Percentiles rank a stretch among this genome's conserved stretches.
Conservation (phyloP, 2,329 filamentous ascomycete species). For the Drechslerella stenobrocha region DNA sequence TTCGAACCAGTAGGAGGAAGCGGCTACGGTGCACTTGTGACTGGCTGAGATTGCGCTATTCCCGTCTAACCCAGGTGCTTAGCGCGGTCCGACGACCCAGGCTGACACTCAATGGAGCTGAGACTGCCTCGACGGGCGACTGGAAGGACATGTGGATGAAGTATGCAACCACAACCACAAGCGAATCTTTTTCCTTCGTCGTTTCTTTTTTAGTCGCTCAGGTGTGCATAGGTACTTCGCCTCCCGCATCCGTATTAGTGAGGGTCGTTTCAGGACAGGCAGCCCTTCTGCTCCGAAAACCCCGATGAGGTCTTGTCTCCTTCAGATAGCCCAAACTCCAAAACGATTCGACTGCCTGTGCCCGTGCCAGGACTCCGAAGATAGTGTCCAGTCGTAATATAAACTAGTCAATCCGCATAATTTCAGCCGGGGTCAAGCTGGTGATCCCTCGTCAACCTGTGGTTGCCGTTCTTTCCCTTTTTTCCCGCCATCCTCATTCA, state of each 20-base stretch:
- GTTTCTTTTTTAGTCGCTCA: neutral
- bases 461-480: conserved; percentile 6
- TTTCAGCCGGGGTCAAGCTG: conserved; percentile 1
- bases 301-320: conserved; percentile 13
- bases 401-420: conserved; percentile 6
- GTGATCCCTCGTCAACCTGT: conserved; percentile 9
- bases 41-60: conserved; percentile 49
- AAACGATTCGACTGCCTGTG: conserved; percentile 4
- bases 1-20: conserved; percentile 39
- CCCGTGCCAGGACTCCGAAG: neutral
- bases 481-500: conserved; percentile 10
- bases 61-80: conserved; percentile 19
- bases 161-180: too few relatives aligned
- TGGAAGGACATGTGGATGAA: neutral
- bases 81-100: conserved; percentile 11
- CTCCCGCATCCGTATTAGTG: conserved; percentile 48
- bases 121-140: conserved; percentile 1
- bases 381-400: neutral
- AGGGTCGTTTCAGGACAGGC: conserved; percentile 47
- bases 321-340: conserved; percentile 7
- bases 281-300: conserved; percentile 31
- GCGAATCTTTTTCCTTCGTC: neutral
- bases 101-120: neutral
- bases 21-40: conserved; percentile 43
- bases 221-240: conserved; percentile 27